These are phyloP conservation scores for Cryptosporidium muris DNA, from an alignment of 169 alveolate species.

Conservation along the genomic window DNA sequence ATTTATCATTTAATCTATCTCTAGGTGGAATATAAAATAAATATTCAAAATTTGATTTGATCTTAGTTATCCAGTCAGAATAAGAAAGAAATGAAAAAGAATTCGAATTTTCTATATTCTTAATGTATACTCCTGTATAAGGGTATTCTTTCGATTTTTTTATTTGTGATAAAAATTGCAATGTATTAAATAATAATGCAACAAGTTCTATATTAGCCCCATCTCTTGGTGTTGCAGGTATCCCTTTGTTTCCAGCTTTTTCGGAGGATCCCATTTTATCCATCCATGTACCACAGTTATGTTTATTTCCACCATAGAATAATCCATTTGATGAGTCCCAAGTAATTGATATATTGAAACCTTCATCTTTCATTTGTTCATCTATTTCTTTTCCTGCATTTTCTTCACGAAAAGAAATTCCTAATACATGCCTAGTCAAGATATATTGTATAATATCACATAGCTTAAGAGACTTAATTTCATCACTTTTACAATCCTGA, in stretches of 20 bases:
- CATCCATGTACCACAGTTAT: constrained; percentile 98
- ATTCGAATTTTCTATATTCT: constrained; percentile 50
- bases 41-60: constrained; percentile 84
- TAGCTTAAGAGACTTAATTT: constrained; percentile 11
- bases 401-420: constrained; percentile 92
- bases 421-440: constrained; percentile 70
- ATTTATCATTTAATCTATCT: constrained; percentile 72
- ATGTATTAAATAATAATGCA: constrained; percentile 85
- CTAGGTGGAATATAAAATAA: constrained; percentile 82
- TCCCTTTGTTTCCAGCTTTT: constrained; percentile 79
- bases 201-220: constrained; percentile 94
- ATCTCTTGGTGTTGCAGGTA: constrained; percentile 91
- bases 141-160: constrained; percentile 76
- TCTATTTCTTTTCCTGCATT: constrained; percentile 91
- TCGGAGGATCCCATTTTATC: constrained; percentile 93
- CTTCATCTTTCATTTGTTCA: constrained; percentile 89
- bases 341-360: constrained; percentile 88
- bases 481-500: neutral
- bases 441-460: constrained; percentile 52
- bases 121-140: constrained; percentile 77
- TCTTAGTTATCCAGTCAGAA: constrained; percentile 82
- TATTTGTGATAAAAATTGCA: constrained; percentile 77
- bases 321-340: constrained; percentile 78
- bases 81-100: constrained; percentile 65
- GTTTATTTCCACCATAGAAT: constrained; percentile 90